Conservation (phyloP, 345 rosid genomes). For the Camelina hispida region DNA sequence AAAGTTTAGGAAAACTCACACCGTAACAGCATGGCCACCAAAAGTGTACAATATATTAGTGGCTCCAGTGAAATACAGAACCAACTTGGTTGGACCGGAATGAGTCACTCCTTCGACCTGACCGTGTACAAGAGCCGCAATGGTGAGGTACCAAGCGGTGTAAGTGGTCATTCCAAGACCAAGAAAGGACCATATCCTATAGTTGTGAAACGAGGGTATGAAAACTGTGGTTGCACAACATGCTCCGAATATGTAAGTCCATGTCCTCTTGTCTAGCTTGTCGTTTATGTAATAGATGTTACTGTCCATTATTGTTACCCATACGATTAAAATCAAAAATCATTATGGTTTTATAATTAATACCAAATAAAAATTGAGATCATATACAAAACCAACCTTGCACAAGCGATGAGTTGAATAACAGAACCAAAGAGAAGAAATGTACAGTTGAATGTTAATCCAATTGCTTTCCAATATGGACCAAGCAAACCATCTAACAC, state of each 20-base stretch:
- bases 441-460: conserved; percentile 83
- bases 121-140: conserved; percentile 68
- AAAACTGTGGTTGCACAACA: conserved; percentile 87
- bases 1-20: conserved; percentile 51
- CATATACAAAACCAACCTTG: conserved; percentile 57
- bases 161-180: conserved; percentile 88
- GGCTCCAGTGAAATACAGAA: conserved; percentile 86
- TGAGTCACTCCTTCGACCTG: conserved; percentile 73
- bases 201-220: conserved; percentile 84
- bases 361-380: not conserved
- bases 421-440: conserved; percentile 89
- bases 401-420: conserved; percentile 86
- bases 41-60: conserved; percentile 87
- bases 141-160: conserved; percentile 88
- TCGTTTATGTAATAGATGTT: conserved; percentile 83
- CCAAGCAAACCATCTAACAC: conserved; percentile 85
- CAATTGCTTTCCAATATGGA: conserved; percentile 79
- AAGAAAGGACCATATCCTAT: conserved; percentile 83
- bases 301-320: conserved; percentile 45
- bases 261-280: conserved; percentile 82
- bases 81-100: conserved; percentile 64
- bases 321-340: conserved; percentile 2
- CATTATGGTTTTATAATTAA: not conserved
- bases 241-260: conserved; percentile 92
- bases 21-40: conserved; percentile 92